Conservation (phyloP, 768 basidiomycete genomes). For the Tubosaeta brunneosetosa region DNA sequence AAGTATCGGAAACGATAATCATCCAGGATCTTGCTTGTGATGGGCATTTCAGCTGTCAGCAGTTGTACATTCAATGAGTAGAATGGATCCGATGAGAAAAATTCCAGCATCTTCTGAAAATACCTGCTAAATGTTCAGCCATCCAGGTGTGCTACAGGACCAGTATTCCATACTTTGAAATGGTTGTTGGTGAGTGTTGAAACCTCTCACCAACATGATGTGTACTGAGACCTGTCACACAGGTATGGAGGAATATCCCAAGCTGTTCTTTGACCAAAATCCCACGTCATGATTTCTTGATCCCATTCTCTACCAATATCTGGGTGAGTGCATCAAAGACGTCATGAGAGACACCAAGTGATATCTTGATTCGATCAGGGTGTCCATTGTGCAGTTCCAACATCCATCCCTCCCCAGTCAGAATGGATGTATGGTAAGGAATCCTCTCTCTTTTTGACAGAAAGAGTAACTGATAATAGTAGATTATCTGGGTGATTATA, state of each 20-base stretch:
- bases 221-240: conserved; percentile 5
- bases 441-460: no score
- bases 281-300: neutral
- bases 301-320: neutral
- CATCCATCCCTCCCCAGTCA: no score
- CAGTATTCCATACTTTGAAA: neutral
- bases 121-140: no score
- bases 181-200: conserved; percentile 2
- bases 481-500: no score
- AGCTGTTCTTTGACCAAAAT: conserved; percentile 8
- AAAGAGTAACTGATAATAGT: no score
- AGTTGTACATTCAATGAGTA: neutral
- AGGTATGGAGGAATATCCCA: conserved; percentile 10
- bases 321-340: neutral
- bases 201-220: conserved; percentile 10
- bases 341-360: neutral
- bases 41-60: neutral
- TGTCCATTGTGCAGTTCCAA: conserved; percentile 4
- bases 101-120: conserved; percentile 5
- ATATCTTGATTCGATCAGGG: neutral
- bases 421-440: no score
- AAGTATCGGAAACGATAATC: conserved; percentile 4
- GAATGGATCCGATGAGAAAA: conserved; percentile 1
- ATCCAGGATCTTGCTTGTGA: neutral
- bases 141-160: neutral